Percentiles rank a stretch among this genome's conserved stretches.
phyloP scores from a whole-genome alignment of 805 yeast species.

The Candida patagonica region DNA sequence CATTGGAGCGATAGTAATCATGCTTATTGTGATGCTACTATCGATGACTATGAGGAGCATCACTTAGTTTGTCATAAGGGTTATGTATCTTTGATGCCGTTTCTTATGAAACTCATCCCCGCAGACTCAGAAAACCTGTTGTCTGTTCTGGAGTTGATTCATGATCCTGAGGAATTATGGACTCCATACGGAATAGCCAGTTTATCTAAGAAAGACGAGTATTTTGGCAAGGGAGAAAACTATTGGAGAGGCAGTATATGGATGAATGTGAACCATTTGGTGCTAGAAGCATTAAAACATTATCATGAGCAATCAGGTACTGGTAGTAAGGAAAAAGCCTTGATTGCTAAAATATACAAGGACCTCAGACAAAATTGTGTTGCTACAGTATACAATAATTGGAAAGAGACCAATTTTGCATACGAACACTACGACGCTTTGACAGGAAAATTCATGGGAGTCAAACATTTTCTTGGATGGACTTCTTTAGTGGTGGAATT shows the following conservation, averaged over 20 bases:
- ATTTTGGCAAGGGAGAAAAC: conserved; percentile 72
- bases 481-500: conserved; percentile 71
- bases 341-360: conserved; percentile 44
- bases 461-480: conserved; percentile 92
- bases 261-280: conserved; percentile 82
- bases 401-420: conserved; percentile 68
- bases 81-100: conserved; percentile 79
- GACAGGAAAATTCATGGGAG: conserved; percentile 70
- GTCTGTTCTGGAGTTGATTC: conserved; percentile 45
- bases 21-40: conserved; percentile 75
- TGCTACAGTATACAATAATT: conserved; percentile 55
- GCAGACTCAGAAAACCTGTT: conserved; percentile 38
- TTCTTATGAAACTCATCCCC: conserved; percentile 58
- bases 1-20: conserved; percentile 70
- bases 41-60: conserved; percentile 62
- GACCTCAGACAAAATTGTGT: conserved; percentile 60
- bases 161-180: conserved; percentile 71
- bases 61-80: conserved; percentile 79
- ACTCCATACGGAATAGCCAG: conserved; percentile 73
- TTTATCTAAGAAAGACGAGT: conserved; percentile 54
- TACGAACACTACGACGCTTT: conserved; percentile 85
- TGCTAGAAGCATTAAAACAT: conserved; percentile 56
- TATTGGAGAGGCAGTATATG: conserved; percentile 96
- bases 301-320: conserved; percentile 30
- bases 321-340: conserved; percentile 20